Conservation (phyloP, 257 asterid genomes). For the Oldenlandia corymbosa region DNA sequence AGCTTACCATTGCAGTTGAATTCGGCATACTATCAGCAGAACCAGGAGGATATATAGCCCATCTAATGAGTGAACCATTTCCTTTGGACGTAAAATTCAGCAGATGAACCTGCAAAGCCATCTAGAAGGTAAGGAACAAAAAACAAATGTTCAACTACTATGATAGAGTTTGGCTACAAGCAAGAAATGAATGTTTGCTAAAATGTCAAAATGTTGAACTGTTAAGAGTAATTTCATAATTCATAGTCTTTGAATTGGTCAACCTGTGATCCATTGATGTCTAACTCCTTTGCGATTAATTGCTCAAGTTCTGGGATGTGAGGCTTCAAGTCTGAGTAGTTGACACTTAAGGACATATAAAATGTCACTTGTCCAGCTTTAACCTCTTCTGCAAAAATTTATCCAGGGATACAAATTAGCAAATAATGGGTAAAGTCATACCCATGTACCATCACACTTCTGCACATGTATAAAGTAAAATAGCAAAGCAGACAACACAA, state of each 20-base stretch:
- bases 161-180: no score
- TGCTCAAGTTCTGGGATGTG: constrained; percentile 57
- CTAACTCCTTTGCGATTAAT: constrained; percentile 54
- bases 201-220: not conserved
- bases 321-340: constrained; percentile 71
- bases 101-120: constrained; percentile 58
- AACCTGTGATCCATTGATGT: constrained; percentile 72
- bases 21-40: constrained; percentile 52
- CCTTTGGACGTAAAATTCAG: constrained; percentile 52
- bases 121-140: constrained; percentile 19
- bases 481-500: not conserved
- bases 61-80: constrained; percentile 58
- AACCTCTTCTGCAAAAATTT: constrained; percentile 42
- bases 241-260: constrained; percentile 18
- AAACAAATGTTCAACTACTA: constrained; percentile 7
- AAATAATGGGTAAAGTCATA: not conserved
- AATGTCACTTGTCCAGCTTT: constrained; percentile 59
- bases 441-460: not conserved
- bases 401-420: not conserved
- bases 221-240: constrained; percentile 8
- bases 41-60: constrained; percentile 68
- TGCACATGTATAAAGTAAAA: no score
- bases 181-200: not conserved
- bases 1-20: constrained; percentile 61
- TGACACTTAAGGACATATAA: constrained; percentile 52